phyloP scores from a whole-genome alignment of 306 rosid genomes.

The Vigna angularis region DNA sequence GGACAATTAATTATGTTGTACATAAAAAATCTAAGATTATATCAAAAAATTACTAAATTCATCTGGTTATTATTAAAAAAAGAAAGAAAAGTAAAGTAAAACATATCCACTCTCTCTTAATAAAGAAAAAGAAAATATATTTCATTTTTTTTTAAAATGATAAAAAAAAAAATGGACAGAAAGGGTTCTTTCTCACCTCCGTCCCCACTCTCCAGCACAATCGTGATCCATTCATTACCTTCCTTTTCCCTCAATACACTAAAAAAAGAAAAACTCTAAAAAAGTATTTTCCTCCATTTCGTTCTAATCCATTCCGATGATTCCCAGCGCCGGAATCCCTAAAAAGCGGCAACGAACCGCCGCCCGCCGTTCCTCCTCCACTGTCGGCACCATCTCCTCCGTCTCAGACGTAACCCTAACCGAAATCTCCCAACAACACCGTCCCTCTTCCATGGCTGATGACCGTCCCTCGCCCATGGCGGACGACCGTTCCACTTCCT shows the following conservation, averaged over 20 bases:
- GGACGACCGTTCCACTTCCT: not conserved
- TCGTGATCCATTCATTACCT: not conserved
- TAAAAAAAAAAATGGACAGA: not conserved
- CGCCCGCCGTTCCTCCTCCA: slow-evolving; percentile 46
- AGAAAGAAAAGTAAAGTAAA: no score
- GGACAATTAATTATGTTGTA: no score
- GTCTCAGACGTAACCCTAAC: slow-evolving; percentile 42
- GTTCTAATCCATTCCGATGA: slow-evolving; percentile 39
- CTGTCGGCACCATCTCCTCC: slow-evolving; percentile 23
- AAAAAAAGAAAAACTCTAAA: not conserved
- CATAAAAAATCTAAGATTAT: no score
- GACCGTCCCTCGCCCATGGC: slow-evolving; percentile 13
- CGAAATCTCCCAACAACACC: slow-evolving; percentile 25
- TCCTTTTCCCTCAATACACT: not conserved
- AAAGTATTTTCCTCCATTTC: no score
- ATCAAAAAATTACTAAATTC: no score
- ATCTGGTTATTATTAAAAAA: no score
- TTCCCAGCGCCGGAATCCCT: slow-evolving; percentile 43
- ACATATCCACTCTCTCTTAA: no score
- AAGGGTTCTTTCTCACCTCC: not conserved
- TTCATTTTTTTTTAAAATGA: no score
- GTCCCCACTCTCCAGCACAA: not conserved
- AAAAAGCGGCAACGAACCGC: slow-evolving; percentile 74
- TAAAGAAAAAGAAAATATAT: not conserved
- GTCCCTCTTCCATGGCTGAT: not conserved